Conservation (phyloP, 306 rosid species). For the Acacia melanoxylon region DNA sequence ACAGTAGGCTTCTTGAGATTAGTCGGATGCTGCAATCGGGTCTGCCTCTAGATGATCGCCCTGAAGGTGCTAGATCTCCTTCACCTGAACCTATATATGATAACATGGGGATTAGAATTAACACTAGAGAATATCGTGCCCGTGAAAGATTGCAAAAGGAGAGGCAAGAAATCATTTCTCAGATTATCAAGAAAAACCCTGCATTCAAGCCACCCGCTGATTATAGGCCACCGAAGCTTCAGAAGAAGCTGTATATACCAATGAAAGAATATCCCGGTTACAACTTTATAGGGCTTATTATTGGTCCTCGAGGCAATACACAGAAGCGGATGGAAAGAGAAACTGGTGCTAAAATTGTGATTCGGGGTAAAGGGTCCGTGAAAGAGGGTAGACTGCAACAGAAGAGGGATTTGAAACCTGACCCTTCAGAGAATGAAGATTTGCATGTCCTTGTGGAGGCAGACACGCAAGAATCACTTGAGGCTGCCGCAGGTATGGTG, state of each 20-base stretch:
- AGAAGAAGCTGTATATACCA: conserved; percentile 95
- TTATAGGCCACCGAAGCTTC: conserved; percentile 97
- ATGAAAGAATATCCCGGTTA: conserved; percentile 98
- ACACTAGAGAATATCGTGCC: conserved; percentile 73
- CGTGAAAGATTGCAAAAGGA: conserved; percentile 68
- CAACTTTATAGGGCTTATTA: conserved; percentile 91
- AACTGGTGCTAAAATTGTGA: conserved; percentile 95
- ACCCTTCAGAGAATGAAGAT: conserved; percentile 93
- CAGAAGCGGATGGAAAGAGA: conserved; percentile 99
- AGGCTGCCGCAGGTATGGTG: conserved; percentile 98
- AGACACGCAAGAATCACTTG: conserved; percentile 80
- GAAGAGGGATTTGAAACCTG: conserved; percentile 93
- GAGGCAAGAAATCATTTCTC: conserved; percentile 91
- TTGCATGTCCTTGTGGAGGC: conserved; percentile 99
- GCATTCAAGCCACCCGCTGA: conserved; percentile 96
- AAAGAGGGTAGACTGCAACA: conserved; percentile 96
- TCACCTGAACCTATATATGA: conserved; percentile 96
- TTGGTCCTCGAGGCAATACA: conserved; percentile 95
- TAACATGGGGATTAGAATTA: conserved; percentile 83
- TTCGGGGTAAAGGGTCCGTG: conserved; percentile 93
- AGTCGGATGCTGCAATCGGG: conserved; percentile 94
- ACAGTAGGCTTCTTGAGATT: conserved; percentile 71
- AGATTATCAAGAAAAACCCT: conserved; percentile 81
- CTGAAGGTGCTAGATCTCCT: conserved; percentile 97
- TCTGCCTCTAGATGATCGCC: conserved; percentile 86